Base-by-base conservation (phyloP, 176 grass and related monocot genomes). In the Raddia guianensis region DNA sequence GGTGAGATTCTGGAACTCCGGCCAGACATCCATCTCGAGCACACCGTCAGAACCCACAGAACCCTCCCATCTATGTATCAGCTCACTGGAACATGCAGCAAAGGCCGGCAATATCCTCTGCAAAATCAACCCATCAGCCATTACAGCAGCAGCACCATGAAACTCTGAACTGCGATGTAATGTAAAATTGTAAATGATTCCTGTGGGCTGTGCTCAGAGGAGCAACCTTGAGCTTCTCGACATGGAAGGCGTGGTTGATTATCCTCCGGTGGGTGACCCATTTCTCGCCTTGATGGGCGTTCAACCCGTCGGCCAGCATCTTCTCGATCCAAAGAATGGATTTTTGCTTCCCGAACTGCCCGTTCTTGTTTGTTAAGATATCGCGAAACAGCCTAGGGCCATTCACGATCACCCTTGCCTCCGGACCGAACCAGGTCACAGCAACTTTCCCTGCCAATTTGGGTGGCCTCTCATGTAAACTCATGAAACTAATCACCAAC, bases 201-300 rank as follows among this genome's bases (percentile, higher is more conserved):
- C 19, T 19, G 14, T 19, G 18, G 35, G 12, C 33, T 12, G 2
- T 8, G 60, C 5, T 0, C 18, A 48, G 8, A 0, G 34, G 2
- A 59, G 44, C 73, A 49, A 72, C 80, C 88, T 97, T 93, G 7
- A 93, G 61, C 57, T 89, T 97, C 7, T 97, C 88, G 40, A 87
- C 12, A 79, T 93, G 94, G 78, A 97, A 97, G 7, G 88, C 91
- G 14, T 80, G 90, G 57, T 85, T 93, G 49, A 97, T 65, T 9
- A 97, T 93, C 74, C 73, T 97, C 6, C 93, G 56, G 43, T 97
- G 91, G 13, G 63, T 68, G 21, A 34, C 80, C 94, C 91, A 93
- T 79, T 97, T 91, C 46, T 93, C 70, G 4, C 88, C 94, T 56
- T 97, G 80, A 53, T 78, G 77, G 0, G 42, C 32, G 1, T 52